Evolutionary conservation across 2,329 filamentous ascomycete genomes (phyloP), one percentile per base, ranked within the genome.

Genomic region (Neocucurbitaria cava): DNA sequence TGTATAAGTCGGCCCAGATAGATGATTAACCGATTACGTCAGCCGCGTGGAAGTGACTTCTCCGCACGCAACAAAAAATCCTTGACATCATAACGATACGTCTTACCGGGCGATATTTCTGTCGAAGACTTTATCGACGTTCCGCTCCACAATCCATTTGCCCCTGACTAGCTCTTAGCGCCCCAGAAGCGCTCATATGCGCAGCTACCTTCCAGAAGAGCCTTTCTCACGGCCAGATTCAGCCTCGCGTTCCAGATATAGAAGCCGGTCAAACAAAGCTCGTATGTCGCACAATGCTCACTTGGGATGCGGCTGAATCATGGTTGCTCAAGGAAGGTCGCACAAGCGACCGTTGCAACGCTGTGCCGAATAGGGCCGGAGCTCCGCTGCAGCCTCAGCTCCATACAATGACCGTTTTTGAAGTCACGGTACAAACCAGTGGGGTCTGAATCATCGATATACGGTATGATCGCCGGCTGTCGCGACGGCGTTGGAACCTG

Each of bases 271-370:
- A 43, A 54, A 52, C 18, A 33, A 10, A 35, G 33, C 41, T 23
- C 23, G 17, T 31, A 42, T n/a, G 52, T 62, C 20, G 53, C n/a
- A 57, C 57, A 43, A 33, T 54, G 26, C 47, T 42, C 13, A 45
- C 13, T 17, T 30, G 26, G 50, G 33, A 17, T 46, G 41, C 43
- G 55, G 59, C 58, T 61, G 58, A 64, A 56, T 56, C 57, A 51
- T 17, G 24, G 28, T 41, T 44, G 43, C 47, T 40, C 31, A 36
- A 38, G 38, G 42, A 41, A 56, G 54, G 58, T 62, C 44, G 36
- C 42, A 59, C 62, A 55, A 33, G 31, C 24, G 44, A 52, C 48
- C 46, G 54, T 59, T 62, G 58, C 42, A 55, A 59, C 31, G 31
- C 31, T 35, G 31, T 35, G 30, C 46, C 41, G 31, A 49, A 46